Evolutionary conservation across 1,284 basidiomycete genomes (phyloP).

Genomic region (Moesziomyces globuligerus): DNA sequence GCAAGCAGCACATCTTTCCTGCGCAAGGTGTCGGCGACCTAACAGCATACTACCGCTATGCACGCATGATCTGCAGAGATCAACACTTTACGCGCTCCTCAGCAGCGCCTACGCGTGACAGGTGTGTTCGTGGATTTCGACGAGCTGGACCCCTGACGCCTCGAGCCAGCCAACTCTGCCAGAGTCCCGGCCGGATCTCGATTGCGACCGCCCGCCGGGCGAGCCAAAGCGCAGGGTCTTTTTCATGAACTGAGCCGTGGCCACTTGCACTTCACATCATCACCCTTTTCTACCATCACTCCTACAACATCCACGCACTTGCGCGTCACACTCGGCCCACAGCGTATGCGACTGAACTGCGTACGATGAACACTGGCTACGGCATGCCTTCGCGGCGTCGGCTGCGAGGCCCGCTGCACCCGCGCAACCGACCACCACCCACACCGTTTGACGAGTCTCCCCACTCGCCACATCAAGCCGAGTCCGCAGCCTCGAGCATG

Average conservation of each 20-base stretch:
- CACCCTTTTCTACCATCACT: background rate
- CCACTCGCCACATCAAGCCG: background rate
- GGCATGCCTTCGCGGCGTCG: conserved; percentile 37
- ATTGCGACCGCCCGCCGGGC: background rate
- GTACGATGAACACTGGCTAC: conserved; percentile 39
- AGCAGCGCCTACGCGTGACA: background rate
- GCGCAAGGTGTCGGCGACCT: no score
- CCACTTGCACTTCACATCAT: background rate
- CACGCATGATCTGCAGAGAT: no score
- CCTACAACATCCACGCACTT: background rate
- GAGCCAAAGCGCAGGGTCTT: background rate
- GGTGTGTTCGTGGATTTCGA: background rate
- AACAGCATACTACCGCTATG: no score
- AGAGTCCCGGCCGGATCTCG: background rate
- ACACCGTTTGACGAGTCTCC: conserved; percentile 11
- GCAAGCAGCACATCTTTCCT: no score
- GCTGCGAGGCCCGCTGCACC: conserved; percentile 33
- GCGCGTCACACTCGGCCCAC: background rate
- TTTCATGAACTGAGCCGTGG: background rate
- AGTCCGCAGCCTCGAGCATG: conserved; percentile 6
- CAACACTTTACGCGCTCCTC: background rate
- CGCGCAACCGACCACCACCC: conserved; percentile 21
- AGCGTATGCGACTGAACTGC: no score
- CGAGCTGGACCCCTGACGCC: background rate
- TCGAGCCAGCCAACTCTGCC: no score